A percentile compares a stretch with the other conserved stretches of the same genome.
Conservation (phyloP, 2,329 filamentous ascomycete genomes). For the Sporothrix phasma region DNA sequence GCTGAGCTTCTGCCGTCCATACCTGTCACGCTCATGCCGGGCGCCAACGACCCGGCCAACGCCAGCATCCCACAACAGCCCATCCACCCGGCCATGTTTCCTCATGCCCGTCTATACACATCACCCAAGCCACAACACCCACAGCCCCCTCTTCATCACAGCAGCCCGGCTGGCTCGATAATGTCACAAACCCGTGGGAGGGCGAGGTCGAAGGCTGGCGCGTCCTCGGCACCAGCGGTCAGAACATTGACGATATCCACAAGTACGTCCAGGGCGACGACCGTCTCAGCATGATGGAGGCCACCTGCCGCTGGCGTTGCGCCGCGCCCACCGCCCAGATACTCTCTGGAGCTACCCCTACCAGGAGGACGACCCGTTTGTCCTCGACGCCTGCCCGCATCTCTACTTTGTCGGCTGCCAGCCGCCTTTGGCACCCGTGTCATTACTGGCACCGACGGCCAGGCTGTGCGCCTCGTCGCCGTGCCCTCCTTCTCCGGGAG, state of each 20-base stretch:
- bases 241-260: constrained; percentile 88
- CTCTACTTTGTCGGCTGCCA: constrained; percentile 86
- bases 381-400: constrained; percentile 76
- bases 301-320: constrained; percentile 85
- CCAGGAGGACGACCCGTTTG: constrained; percentile 85
- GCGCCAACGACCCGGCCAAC: constrained; percentile 77
- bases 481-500: constrained; percentile 74
- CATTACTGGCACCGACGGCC: constrained; percentile 56
- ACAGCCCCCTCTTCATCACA: not conserved
- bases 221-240: constrained; percentile 75
- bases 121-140: constrained; percentile 24
- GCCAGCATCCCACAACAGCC: constrained; percentile 84
- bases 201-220: constrained; percentile 85
- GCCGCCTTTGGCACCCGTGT: constrained; percentile 60
- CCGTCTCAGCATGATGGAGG: constrained; percentile 82
- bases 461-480: constrained; percentile 67
- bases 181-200: constrained; percentile 88
- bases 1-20: constrained; percentile 72
- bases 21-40: constrained; percentile 81
- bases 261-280: constrained; percentile 78
- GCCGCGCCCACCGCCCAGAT: constrained; percentile 86
- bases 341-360: constrained; percentile 96
- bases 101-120: constrained; percentile 59
- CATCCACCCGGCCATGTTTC: constrained; percentile 87
- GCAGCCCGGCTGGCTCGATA: constrained; percentile 58